phyloP scores from a whole-genome alignment of 805 yeast species.

The Metschnikowia amazonensis region DNA sequence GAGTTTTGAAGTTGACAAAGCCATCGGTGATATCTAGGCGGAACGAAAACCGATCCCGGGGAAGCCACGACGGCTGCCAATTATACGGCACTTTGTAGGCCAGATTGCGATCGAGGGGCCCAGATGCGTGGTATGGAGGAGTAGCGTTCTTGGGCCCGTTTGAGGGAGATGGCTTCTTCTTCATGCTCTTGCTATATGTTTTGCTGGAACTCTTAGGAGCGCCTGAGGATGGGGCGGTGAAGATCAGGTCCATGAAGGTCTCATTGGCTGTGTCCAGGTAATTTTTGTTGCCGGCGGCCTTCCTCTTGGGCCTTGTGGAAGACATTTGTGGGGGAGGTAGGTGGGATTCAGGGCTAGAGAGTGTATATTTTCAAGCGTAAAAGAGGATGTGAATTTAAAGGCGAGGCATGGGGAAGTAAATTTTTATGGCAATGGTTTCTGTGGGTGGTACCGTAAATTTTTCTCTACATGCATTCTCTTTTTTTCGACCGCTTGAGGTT shows the following conservation, averaged over 20 bases:
- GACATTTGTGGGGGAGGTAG: constrained; percentile 9
- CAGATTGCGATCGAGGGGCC: background rate
- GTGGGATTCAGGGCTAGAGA: background rate
- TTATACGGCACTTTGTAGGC: constrained; percentile 25
- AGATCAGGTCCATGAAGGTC: constrained; percentile 11
- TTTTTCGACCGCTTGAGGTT: constrained; percentile 5
- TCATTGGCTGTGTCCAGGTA: constrained; percentile 18
- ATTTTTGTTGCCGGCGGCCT: constrained; percentile 20
- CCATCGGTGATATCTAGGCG: constrained; percentile 41
- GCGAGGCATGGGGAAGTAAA: background rate
- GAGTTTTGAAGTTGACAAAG: constrained; percentile 34
- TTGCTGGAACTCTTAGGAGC: constrained; percentile 4
- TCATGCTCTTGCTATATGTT: background rate
- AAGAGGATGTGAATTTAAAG: background rate
- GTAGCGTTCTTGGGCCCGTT: constrained; percentile 6
- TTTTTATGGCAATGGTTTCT: background rate
- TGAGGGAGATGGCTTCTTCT: constrained; percentile 2
- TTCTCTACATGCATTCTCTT: constrained; percentile 5
- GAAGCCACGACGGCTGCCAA: constrained; percentile 46
- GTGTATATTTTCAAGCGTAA: background rate
- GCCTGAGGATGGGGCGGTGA: constrained; percentile 1
- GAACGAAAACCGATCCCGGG: constrained; percentile 40
- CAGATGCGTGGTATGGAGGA: constrained; percentile 4
- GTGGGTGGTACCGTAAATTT: constrained; percentile 5
- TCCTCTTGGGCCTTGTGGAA: constrained; percentile 16